Evolutionary conservation across 106 monocot species (phyloP), one percentile per base, ranked within the genome.

Genomic region (Vanilla planifolia): DNA sequence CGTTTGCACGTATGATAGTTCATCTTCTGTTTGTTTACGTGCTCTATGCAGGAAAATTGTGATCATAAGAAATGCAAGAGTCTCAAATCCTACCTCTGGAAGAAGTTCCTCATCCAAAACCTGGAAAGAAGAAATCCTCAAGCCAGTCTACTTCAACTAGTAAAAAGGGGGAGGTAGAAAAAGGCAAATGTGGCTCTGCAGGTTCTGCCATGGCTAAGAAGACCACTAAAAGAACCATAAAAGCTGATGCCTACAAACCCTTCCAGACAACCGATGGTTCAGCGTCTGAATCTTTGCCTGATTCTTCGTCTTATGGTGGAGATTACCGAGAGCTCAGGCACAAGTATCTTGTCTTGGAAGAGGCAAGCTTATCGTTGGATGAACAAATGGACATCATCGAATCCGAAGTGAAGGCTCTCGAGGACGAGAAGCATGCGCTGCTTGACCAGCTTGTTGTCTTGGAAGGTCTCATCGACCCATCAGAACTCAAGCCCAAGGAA

Each of bases 361-460:
- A 98, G 71, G 91, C 91, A 52, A 85, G 76, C 47, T 68, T 77
- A 10, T 60, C 56, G 0, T 26, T 98, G 64, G 92, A 71, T 29
- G 80, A 58, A 63, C 79, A 91, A 40, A 43, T 98, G 76, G 63
- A 39, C 43, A 62, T 75, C 25, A 75, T 76, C 26, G 81, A 81
- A 48, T 57, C 33, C 1, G 85, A 91, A 25, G 66, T 85, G 3
- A 79, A 75, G 57, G 74, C 28, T 55, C 75, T 92, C 3, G 84
- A 98, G 61, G 79, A 82, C n/a, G 77, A 92, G 66, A 98, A 98
- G 75, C 43, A 51, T 60, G 75, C 62, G 1, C 79, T 98, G 16
- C 71, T 98, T 34, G 91, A 98, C 66, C 73, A 85, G 66, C 98
- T 88, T 55, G 85, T 92, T 65, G 82, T 98, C 44, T 65, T 98